These are phyloP conservation scores for Colletotrichum zoysiae DNA, from an alignment of 2,329 filamentous ascomycete genomes.

Conservation along the genomic window DNA sequence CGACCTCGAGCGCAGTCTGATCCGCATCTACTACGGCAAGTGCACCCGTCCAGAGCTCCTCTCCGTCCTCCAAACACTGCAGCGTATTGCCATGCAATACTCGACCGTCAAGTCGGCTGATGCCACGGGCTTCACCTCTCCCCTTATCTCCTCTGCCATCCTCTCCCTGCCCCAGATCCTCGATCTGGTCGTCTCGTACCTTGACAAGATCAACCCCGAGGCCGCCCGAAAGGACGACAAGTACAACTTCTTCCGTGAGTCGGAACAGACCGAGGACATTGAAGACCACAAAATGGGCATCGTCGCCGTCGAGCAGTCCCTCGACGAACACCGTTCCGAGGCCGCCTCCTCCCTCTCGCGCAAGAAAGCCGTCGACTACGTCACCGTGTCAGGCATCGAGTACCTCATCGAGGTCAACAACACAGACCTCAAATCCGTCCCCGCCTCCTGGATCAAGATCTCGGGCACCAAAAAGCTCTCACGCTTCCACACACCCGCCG, in stretches of 20 bases:
- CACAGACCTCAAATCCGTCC: constrained; percentile 83
- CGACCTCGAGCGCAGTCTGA: constrained; percentile 92
- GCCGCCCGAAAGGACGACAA: constrained; percentile 92
- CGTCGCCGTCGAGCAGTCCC: constrained; percentile 89
- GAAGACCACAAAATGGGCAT: constrained; percentile 91
- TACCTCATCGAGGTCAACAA: constrained; percentile 95
- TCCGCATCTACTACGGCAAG: constrained; percentile 97
- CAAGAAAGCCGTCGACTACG: constrained; percentile 78
- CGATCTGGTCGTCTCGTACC: constrained; percentile 77
- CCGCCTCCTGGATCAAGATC: constrained; percentile 94
- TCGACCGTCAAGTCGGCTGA: constrained; percentile 72
- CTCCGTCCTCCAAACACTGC: constrained; percentile 85
- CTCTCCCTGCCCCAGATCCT: constrained; percentile 81
- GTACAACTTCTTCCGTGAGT: constrained; percentile 91
- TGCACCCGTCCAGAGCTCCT: constrained; percentile 91
- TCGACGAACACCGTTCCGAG: constrained; percentile 79
- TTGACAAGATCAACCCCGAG: constrained; percentile 87
- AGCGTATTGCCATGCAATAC: constrained; percentile 84
- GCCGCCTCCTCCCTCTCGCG: constrained; percentile 81
- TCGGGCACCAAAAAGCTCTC: constrained; percentile 93
- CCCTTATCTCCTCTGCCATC: constrained; percentile 78
- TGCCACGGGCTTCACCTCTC: constrained; percentile 79
- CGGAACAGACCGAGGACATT: constrained; percentile 89
- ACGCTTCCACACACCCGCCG: constrained; percentile 94
- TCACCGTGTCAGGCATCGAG: constrained; percentile 90